Percentiles rank a stretch among this genome's conserved stretches.
Conservation (phyloP, 805 yeast genomes). For the Candida lessepsii region DNA sequence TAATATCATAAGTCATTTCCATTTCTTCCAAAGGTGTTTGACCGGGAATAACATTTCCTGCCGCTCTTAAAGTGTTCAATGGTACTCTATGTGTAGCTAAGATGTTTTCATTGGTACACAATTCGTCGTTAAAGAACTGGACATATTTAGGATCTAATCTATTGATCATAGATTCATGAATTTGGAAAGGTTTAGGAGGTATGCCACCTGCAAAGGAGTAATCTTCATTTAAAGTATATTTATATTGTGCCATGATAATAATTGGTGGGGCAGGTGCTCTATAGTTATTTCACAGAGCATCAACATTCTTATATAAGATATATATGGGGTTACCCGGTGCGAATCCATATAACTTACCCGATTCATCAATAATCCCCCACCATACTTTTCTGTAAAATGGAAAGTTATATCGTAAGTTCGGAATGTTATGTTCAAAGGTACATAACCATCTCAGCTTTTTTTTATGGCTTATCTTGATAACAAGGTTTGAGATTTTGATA, state of each 20-base stretch:
- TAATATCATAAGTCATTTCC: conserved; percentile 27
- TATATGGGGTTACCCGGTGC: conserved; percentile 3
- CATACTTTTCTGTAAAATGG: too few species aligned
- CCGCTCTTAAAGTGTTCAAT: conserved; percentile 25
- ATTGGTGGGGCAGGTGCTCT: not conserved
- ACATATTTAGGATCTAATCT: conserved; percentile 39
- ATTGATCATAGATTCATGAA: conserved; percentile 26
- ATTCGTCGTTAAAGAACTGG: conserved; percentile 28
- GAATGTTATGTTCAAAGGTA: too few species aligned
- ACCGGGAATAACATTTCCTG: conserved; percentile 45
- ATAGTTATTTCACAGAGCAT: not conserved
- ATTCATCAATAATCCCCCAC: too few species aligned
- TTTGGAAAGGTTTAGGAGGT: conserved; percentile 28
- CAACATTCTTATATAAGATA: too few species aligned
- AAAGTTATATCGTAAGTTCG: too few species aligned
- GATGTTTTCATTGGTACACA: conserved; percentile 25
- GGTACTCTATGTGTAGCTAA: conserved; percentile 37
- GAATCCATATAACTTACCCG: too few species aligned
- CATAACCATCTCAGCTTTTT: too few species aligned
- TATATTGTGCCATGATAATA: conserved; percentile 13
- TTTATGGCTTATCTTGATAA: too few species aligned
- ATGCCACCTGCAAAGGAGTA: conserved; percentile 25
- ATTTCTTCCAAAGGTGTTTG: conserved; percentile 29
- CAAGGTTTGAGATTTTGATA: too few species aligned
- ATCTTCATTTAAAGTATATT: conserved; percentile 22